Base-by-base conservation (phyloP, 2,329 filamentous ascomycete genomes). In the Lachnellula cervina region DNA sequence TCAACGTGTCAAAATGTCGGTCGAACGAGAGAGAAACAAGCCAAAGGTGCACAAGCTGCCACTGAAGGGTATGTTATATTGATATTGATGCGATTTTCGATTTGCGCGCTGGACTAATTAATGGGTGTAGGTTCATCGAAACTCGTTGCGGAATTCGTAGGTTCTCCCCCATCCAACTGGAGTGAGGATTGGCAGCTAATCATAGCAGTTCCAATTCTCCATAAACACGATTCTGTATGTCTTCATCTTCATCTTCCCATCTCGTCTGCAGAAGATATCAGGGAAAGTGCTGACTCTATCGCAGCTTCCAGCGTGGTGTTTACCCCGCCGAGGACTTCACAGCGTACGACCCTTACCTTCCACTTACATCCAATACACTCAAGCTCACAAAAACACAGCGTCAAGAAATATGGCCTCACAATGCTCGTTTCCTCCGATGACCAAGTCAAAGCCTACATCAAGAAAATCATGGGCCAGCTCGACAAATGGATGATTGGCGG, bases 331-430 rank as follows among this genome's bases (percentile, higher is more conserved):
- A 99, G 69, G 94, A 99, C 76, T 99, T 99, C 71, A 90, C 89
- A 64, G 88, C 91, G 88, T 92, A 76, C 70, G 86, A 14, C 42
- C 74, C 25, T 34, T 55, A 34, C 32, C 38, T 44, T 34, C 37
- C 19, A 17, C n/a, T 48, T 23, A 37, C 13, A 13, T 32, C 28
- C 11, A 23, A 21, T n/a, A 49, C 48, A 21, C 51, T 49, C 2
- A 25, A 37, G 47, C 52, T 62, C 51, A 64, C 51, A 48, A 44
- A 28, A 14, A 19, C 25, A n/a, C 48, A 81, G 83, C 13, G 92
- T 99, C 69, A 99, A 99, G 77, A 99, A 99, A 77, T 99, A 99
- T 87, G 94, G 94, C 67, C 83, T 99, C 68, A 97, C 96, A 68
- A 66, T 63, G 54, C 56, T 70, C 86, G 92, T 97, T 51, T 95